Percentiles rank a stretch among this genome's conserved stretches.
phyloP scores from a whole-genome alignment of 371 early-diverging fungal genomes.

The Mucor irregularis region DNA sequence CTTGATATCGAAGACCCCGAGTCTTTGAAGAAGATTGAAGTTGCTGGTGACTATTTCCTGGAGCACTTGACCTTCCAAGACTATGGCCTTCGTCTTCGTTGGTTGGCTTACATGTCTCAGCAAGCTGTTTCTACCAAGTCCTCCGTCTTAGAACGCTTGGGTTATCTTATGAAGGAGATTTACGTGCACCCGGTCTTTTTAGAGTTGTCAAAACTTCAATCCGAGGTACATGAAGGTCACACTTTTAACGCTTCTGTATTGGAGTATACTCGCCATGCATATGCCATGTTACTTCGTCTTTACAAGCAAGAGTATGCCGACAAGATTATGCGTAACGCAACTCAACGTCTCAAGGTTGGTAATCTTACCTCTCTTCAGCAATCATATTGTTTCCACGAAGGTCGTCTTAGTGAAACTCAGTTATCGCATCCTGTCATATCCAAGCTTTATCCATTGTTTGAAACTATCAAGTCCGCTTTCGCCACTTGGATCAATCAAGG shows the following conservation, averaged over 20 bases:
- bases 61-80: slow-evolving; percentile 53
- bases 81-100: slow-evolving; percentile 45
- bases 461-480: slow-evolving; percentile 30
- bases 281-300: slow-evolving; percentile 35
- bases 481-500: slow-evolving; percentile 37
- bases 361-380: slow-evolving; percentile 54
- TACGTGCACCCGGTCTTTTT: slow-evolving; percentile 27
- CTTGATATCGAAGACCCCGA: slow-evolving; percentile 12
- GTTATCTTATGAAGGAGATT: slow-evolving; percentile 28
- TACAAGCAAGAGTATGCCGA: slow-evolving; percentile 36
- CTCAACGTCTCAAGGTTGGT: slow-evolving; percentile 40
- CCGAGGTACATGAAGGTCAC: neutral
- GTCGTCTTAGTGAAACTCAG: slow-evolving; percentile 48
- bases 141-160: slow-evolving; percentile 28
- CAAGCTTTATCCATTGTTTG: slow-evolving; percentile 47
- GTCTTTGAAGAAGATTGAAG: slow-evolving; percentile 33
- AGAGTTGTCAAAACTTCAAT: slow-evolving; percentile 17
- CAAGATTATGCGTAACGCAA: slow-evolving; percentile 24
- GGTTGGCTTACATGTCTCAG: slow-evolving; percentile 53
- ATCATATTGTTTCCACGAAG: slow-evolving; percentile 49
- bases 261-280: slow-evolving; percentile 24
- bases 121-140: slow-evolving; percentile 20
- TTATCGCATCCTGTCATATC: slow-evolving; percentile 52
- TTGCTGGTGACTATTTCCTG: slow-evolving; percentile 60
- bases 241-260: neutral